Conservation (phyloP, 495 filamentous ascomycete species). For the Penicillium samsonianum region DNA sequence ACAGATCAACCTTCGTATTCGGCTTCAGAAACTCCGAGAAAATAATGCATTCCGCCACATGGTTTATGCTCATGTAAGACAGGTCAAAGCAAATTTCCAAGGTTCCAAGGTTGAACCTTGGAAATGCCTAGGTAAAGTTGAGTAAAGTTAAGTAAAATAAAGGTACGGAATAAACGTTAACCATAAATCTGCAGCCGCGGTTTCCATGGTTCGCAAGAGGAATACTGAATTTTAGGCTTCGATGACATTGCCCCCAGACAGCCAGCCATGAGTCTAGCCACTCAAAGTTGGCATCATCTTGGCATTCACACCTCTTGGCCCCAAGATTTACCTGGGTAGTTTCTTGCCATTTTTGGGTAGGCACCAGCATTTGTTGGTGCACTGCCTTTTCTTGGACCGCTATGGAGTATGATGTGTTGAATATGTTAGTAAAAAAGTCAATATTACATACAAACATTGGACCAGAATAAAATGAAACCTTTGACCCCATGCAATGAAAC, state of each 20-base stretch:
- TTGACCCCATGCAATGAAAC: constrained; percentile 1
- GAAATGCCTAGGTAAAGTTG: constrained; percentile 1
- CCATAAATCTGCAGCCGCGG: constrained; percentile 3
- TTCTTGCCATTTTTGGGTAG: background rate
- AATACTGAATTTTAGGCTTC: constrained; percentile 26
- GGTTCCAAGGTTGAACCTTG: background rate
- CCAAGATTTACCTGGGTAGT: constrained; percentile 10
- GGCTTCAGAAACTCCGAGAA: constrained; percentile 23
- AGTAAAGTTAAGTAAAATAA: constrained; percentile 8
- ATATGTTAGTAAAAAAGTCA: background rate
- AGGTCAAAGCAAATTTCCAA: no score
- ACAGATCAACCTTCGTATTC: constrained; percentile 24
- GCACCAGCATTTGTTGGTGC: constrained; percentile 10
- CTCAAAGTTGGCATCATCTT: constrained; percentile 18
- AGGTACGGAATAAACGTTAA: constrained; percentile 11
- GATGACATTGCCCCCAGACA: constrained; percentile 27
- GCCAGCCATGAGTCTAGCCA: constrained; percentile 7
- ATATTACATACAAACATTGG: background rate
- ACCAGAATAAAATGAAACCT: constrained; percentile 1
- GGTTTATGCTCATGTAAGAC: constrained; percentile 32
- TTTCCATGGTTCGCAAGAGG: constrained; percentile 21
- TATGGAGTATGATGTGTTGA: constrained; percentile 1
- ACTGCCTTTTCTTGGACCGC: background rate
- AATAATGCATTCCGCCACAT: constrained; percentile 29
- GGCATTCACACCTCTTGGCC: constrained; percentile 15